A percentile compares a stretch with the other conserved stretches of the same genome.
These are phyloP conservation scores for Gossypium turneri DNA, from an alignment of 345 rosid species.

Conservation along the genomic window DNA sequence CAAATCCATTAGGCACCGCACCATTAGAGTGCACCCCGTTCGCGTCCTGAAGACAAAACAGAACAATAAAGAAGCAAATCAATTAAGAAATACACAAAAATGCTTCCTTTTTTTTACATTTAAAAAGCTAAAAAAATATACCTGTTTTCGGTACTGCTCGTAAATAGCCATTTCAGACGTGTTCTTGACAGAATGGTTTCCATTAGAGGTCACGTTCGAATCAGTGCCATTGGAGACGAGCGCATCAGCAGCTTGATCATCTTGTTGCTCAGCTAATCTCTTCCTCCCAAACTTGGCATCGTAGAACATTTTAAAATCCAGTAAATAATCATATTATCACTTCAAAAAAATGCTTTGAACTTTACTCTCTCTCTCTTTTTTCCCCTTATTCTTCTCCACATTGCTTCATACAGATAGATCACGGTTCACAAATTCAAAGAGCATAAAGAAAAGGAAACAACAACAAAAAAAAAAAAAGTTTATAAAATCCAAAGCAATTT, in stretches of 20 bases:
- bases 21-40: conserved; percentile 37
- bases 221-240: conserved; percentile 28
- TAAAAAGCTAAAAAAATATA: conserved; percentile 6
- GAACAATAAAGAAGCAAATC: conserved; percentile 6
- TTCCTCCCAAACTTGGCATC: conserved; percentile 94
- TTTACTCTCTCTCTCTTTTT: neutral
- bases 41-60: conserved; percentile 35
- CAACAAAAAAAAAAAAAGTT: too few species aligned
- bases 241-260: conserved; percentile 36
- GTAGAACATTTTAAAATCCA: conserved; percentile 75
- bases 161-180: conserved; percentile 60
- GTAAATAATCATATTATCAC: conserved; percentile 31
- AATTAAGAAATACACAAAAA: neutral
- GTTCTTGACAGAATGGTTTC: conserved; percentile 42
- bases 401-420: neutral
- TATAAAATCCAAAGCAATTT: neutral
- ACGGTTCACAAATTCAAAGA: neutral
- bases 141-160: conserved; percentile 67
- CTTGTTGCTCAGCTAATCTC: conserved; percentile 41
- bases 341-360: conserved; percentile 34
- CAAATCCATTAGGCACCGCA: conserved; percentile 32
- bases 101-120: neutral
- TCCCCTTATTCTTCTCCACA: neutral
- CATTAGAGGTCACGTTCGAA: conserved; percentile 31
- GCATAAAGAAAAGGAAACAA: neutral